Percentiles rank a stretch among this genome's conserved stretches.
Evolutionary conservation across 768 basidiomycete genomes (phyloP).

Genomic region (Leccinum boreale): DNA sequence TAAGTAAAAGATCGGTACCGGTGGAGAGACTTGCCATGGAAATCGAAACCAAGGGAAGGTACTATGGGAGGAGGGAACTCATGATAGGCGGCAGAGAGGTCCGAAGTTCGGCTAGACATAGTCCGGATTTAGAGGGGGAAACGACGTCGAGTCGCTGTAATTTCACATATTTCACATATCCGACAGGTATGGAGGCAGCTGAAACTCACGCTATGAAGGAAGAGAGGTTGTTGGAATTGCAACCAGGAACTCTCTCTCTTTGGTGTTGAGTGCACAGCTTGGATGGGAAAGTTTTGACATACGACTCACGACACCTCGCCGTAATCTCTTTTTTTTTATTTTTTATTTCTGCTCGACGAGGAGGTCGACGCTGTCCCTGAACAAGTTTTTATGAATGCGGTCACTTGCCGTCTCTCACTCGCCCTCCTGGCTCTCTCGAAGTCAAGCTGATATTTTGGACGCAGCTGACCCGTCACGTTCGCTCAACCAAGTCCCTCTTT

Average conservation of each 20-base stretch:
- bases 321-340: not conserved
- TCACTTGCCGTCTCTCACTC: conserved; percentile 24
- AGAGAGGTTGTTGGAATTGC: not conserved
- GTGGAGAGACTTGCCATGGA: conserved; percentile 52
- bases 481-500: conserved; percentile 32
- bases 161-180: too few species aligned
- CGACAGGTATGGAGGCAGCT: not conserved
- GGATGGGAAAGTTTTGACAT: conserved; percentile 3
- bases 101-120: too few species aligned
- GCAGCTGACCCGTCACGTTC: conserved; percentile 13
- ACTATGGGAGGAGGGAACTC: conserved; percentile 50
- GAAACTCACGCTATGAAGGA: not conserved
- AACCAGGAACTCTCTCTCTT: not conserved
- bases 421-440: conserved; percentile 39
- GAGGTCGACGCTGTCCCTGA: not conserved
- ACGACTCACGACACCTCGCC: not conserved
- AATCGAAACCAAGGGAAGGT: conserved; percentile 62
- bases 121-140: too few species aligned
- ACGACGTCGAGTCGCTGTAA: too few species aligned
- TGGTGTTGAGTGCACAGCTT: not conserved
- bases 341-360: not conserved
- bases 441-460: conserved; percentile 35
- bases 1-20: not conserved
- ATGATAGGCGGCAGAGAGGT: conserved; percentile 48
- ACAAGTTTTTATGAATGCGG: conserved; percentile 29